Base-by-base conservation (phyloP, 2,329 filamentous ascomycete genomes). In the Colletotrichum lindemuthianum region DNA sequence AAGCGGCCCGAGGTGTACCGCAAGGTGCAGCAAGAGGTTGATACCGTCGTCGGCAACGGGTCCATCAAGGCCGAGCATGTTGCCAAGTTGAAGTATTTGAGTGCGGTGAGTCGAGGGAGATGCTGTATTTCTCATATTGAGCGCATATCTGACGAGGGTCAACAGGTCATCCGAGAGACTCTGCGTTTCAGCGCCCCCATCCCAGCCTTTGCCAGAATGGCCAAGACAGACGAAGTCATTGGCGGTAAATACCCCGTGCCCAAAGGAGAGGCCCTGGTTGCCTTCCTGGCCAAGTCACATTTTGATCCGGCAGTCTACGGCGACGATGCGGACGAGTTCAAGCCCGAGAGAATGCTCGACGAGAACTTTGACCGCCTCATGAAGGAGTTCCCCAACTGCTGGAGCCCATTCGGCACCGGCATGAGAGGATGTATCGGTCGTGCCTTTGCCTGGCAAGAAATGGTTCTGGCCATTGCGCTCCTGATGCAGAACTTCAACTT, bases 401-500 rank as follows among this genome's bases (percentile, higher is more conserved):
- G 78, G 83, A 86, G 85, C 67, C 84, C 84, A 0, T 86, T 86
- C 63, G 84, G 84, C 1, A 86, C 80, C 13, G 84, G 84, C 0
- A 76, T 81, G 70, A 75, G 84, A 34, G 82, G 72, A 9, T 86
- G 84, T 59, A 86, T 86, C 45, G 84, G 84, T 2, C 75, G 84
- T 2, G 76, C 82, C 0, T 86, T 86, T 59, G 83, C 84, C 0
- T 84, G 81, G 81, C 84, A 86, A 69, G 84, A 86, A 65, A 78
- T 79, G 11, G 68, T 86, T 1, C 72, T 86, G 11, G 70, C 71
- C 33, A 68, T 74, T 4, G 84, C 86, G 0, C 81, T 89, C 66
- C 70, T 91, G 8, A 76, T 92, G 56, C 89, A 91, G 70, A 90
- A 87, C 68, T 91, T 92, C 75, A 84, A 90, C 69, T 86, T 92